Evolutionary conservation across 495 filamentous ascomycete genomes (phyloP).

Genomic region (Hyaloscypha finlandica): DNA sequence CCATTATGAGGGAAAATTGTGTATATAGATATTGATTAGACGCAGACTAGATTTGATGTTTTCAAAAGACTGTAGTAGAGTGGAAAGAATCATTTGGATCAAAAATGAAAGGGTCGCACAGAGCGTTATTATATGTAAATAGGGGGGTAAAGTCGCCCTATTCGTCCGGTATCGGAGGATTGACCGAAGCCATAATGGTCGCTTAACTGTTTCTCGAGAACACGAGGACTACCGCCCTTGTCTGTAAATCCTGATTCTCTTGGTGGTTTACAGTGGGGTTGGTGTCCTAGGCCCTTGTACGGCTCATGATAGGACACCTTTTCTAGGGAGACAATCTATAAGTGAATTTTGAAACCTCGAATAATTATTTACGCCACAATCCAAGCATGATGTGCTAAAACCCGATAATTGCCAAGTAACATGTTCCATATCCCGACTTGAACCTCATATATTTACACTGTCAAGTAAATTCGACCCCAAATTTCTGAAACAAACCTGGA

Average conservation of each 20-base stretch:
- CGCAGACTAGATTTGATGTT: not conserved
- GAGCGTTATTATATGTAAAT: constrained; percentile 8
- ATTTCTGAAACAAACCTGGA: not conserved
- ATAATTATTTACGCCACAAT: not conserved
- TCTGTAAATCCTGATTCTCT: constrained; percentile 3
- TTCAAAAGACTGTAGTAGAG: constrained; percentile 36
- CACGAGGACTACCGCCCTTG: not conserved
- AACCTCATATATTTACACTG: not conserved
- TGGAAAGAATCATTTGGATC: not conserved
- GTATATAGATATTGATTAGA: constrained; percentile 13
- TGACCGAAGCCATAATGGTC: not conserved
- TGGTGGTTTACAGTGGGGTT: not conserved
- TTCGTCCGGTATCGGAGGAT: constrained; percentile 14
- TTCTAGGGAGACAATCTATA: not conserved
- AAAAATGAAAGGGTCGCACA: constrained; percentile 3
- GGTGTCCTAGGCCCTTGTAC: not conserved
- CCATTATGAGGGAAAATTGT: constrained; percentile 9
- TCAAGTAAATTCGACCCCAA: not conserved
- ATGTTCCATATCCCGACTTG: not conserved
- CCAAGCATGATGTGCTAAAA: not conserved
- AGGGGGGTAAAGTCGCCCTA: not conserved
- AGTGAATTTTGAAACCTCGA: not conserved
- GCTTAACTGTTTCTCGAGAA: constrained; percentile 6
- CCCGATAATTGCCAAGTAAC: not conserved
- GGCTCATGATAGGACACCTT: constrained; percentile 6